A percentile compares a stretch with the other conserved stretches of the same genome.
phyloP scores from a whole-genome alignment of 352 stramenopile genomes.

The Pythium grandisporangium region DNA sequence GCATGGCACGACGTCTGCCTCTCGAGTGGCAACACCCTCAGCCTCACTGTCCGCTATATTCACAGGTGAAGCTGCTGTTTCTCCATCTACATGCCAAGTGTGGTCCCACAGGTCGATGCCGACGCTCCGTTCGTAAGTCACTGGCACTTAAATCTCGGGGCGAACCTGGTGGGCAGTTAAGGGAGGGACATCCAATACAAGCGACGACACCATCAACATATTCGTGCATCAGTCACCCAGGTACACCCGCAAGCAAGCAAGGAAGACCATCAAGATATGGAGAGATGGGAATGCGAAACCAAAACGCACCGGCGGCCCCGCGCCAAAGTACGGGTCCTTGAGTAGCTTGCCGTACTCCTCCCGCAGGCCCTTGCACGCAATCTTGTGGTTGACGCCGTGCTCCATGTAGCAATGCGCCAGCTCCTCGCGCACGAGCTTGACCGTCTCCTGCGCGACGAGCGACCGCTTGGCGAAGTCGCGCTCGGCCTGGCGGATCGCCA shows the following conservation, averaged over 20 bases:
- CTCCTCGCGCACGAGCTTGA: constrained; percentile 83
- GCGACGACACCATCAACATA: no score
- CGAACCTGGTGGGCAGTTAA: no score
- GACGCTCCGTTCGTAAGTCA: no score
- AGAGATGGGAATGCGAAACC: no score
- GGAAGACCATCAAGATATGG: not conserved
- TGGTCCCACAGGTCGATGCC: no score
- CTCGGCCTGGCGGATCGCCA: constrained; percentile 68
- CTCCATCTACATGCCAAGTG: no score
- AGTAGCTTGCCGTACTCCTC: constrained; percentile 80
- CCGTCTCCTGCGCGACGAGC: constrained; percentile 64
- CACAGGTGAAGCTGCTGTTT: no score
- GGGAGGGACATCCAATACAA: no score
- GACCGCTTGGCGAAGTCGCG: constrained; percentile 64
- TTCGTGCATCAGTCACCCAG: constrained; percentile 7
- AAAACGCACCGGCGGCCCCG: constrained; percentile 44
- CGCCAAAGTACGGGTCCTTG: constrained; percentile 69
- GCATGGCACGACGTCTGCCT: no score
- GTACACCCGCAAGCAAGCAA: constrained; percentile 6
- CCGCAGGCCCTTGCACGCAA: constrained; percentile 71
- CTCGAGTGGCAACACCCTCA: no score
- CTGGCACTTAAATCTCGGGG: no score
- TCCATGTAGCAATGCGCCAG: constrained; percentile 84
- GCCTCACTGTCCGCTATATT: no score
- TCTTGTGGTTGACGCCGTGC: constrained; percentile 85